Percentiles rank a stretch among this genome's conserved stretches.
Conservation (phyloP, 2,329 filamentous ascomycete species). For the Botrytis hyacinthi region DNA sequence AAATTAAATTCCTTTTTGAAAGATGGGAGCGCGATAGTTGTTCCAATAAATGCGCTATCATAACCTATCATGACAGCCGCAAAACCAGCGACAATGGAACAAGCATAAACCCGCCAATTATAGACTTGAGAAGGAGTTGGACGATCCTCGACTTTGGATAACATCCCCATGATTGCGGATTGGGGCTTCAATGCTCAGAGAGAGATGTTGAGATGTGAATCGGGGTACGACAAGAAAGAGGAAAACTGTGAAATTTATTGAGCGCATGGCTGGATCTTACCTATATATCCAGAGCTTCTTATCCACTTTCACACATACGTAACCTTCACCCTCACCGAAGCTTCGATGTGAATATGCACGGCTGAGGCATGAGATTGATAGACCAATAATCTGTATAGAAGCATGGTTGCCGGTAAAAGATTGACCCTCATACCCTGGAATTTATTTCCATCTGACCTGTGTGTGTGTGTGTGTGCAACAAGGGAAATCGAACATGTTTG, state of each 20-base stretch:
- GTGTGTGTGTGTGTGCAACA: not conserved
- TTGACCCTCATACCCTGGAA: not conserved
- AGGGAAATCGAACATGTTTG: not conserved
- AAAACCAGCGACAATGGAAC: constrained; percentile 28
- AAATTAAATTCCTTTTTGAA: constrained; percentile 31
- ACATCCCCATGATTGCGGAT: constrained; percentile 26
- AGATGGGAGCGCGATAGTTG: constrained; percentile 31
- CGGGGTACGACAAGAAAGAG: not conserved
- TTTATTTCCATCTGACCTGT: not conserved
- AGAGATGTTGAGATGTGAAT: not conserved
- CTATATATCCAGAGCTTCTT: not conserved
- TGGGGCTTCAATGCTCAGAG: not conserved
- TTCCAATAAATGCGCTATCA: constrained; percentile 32
- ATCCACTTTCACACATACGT: not conserved
- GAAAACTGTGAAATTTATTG: not conserved
- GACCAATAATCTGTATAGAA: not conserved
- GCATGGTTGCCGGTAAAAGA: not conserved
- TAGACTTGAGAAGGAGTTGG: constrained; percentile 32
- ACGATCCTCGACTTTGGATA: constrained; percentile 31
- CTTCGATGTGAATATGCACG: not conserved
- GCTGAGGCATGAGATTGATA: not conserved
- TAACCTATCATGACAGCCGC: constrained; percentile 33
- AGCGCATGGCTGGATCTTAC: not conserved
- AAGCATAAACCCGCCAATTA: constrained; percentile 30
- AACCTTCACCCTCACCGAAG: not conserved